A percentile compares a stretch with the other conserved stretches of the same genome.
Evolutionary conservation across 768 basidiomycete species (phyloP).

Genomic region (Hysterangium stoloniferum): DNA sequence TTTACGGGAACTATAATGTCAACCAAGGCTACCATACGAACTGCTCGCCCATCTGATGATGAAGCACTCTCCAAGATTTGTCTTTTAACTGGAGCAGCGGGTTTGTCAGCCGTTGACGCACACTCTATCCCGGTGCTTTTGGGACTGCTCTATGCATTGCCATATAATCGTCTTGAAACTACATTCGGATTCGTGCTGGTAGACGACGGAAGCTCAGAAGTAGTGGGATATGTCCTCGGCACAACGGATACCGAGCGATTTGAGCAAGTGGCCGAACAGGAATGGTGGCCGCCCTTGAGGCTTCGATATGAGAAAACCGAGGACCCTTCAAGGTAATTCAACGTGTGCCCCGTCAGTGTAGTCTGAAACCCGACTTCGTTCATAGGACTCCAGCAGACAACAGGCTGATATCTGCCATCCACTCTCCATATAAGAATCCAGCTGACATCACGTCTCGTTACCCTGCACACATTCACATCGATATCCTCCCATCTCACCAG

Average conservation of each 20-base stretch:
- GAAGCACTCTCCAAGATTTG: conserved; percentile 59
- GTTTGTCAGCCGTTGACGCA: conserved; percentile 51
- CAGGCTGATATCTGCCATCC: conserved; percentile 29
- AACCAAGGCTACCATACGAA: background rate
- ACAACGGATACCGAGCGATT: conserved; percentile 60
- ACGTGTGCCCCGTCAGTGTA: conserved; percentile 13
- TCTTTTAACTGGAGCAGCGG: conserved; percentile 65
- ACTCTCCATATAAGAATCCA: conserved; percentile 32
- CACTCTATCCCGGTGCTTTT: conserved; percentile 59
- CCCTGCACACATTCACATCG: conserved; percentile 69
- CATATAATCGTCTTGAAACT: conserved; percentile 54
- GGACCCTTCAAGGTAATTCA: background rate
- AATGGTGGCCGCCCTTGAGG: conserved; percentile 63
- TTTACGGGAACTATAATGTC: too few species aligned
- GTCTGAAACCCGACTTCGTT: background rate
- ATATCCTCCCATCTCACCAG: conserved; percentile 61
- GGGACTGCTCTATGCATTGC: conserved; percentile 67
- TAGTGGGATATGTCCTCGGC: conserved; percentile 69
- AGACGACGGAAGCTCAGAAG: conserved; percentile 30
- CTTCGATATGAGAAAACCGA: conserved; percentile 38
- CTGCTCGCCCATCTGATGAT: background rate
- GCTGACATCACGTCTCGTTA: conserved; percentile 56
- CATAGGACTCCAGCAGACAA: conserved; percentile 30
- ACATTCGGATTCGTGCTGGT: conserved; percentile 73
- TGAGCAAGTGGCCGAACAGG: conserved; percentile 42